Percentiles rank a stretch among this genome's conserved stretches.
These are phyloP conservation scores for Cynara cardunculus DNA, from an alignment of 129 eudicot genomes.

Conservation along the genomic window DNA sequence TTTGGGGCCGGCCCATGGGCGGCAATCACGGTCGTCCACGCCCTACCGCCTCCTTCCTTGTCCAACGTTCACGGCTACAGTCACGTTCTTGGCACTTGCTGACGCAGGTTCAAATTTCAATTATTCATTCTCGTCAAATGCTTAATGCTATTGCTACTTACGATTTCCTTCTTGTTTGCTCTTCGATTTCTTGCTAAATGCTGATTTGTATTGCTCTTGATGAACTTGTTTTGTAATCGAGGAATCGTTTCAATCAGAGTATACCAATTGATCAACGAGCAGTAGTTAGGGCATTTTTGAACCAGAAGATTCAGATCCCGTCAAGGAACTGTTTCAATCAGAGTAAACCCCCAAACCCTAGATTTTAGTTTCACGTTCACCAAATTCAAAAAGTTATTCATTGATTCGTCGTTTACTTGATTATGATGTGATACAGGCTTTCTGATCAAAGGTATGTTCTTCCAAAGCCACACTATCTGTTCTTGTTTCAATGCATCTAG, in stretches of 20 bases:
- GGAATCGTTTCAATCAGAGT: background rate
- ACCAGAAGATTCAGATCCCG: background rate
- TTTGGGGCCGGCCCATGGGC: background rate
- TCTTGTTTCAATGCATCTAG: constrained; percentile 12
- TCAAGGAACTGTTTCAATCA: background rate
- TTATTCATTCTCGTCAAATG: background rate
- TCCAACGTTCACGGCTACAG: background rate
- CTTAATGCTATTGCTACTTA: background rate
- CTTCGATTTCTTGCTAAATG: background rate
- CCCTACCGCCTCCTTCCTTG: background rate
- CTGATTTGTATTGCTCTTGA: background rate
- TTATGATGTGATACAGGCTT: background rate
- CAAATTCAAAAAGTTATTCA: background rate
- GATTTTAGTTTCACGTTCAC: background rate
- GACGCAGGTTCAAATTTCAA: background rate
- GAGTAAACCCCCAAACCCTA: background rate
- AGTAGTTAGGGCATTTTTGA: background rate
- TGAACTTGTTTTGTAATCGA: background rate
- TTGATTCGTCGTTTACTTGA: background rate
- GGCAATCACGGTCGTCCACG: background rate
- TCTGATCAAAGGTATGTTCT: constrained; percentile 22
- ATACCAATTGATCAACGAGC: background rate
- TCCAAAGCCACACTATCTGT: constrained; percentile 15
- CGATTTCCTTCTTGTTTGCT: background rate
- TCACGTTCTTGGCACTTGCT: background rate